Conservation (phyloP, 306 rosid species). For the Pyrus communis region DNA sequence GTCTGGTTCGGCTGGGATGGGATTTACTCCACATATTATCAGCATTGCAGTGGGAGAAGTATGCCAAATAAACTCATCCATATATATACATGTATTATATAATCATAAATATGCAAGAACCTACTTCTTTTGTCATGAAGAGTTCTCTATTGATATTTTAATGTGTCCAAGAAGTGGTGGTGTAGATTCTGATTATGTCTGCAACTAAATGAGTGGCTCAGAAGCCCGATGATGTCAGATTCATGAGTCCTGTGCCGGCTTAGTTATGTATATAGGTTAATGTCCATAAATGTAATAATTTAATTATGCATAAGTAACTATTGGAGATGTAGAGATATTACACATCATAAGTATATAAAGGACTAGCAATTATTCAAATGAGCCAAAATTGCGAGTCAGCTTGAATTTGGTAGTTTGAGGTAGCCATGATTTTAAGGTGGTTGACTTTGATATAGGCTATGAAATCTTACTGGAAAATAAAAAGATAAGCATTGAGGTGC, state of each 20-base stretch:
- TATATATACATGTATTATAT: neutral
- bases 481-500: neutral
- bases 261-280: neutral
- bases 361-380: neutral
- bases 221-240: neutral
- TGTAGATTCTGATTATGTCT: neutral
- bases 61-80: slow-evolving; percentile 15
- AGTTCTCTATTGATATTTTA: neutral
- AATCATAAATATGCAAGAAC: neutral
- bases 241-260: neutral
- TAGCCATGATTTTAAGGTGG: neutral
- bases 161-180: neutral
- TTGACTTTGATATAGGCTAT: neutral
- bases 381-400: neutral
- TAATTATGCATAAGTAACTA: neutral
- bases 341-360: too few species aligned
- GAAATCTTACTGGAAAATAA: neutral
- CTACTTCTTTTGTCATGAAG: neutral
- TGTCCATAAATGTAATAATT: neutral
- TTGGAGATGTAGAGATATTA: neutral
- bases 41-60: slow-evolving; percentile 84
- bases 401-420: neutral
- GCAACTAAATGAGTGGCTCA: neutral
- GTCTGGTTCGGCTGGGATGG: slow-evolving; percentile 86
- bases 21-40: slow-evolving; percentile 89